Percentiles rank a stretch among this genome's conserved stretches.
phyloP scores from a whole-genome alignment of 768 basidiomycete genomes.

The Psilocybe sp. region DNA sequence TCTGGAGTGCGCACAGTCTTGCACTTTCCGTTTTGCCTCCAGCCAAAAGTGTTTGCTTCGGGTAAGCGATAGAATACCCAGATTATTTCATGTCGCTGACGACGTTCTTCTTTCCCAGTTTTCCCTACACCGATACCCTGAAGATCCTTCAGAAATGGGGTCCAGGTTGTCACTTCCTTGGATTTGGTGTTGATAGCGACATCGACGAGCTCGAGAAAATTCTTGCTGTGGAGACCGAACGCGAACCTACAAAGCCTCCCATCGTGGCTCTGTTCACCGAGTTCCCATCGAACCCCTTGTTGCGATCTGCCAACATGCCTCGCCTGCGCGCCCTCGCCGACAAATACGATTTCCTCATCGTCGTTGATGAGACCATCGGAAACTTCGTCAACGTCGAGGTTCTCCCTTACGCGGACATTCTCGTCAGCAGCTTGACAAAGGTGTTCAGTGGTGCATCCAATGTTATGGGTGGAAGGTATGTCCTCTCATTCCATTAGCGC shows the following conservation, averaged over 20 bases:
- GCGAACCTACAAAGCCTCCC: conserved; percentile 48
- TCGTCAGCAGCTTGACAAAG: conserved; percentile 90
- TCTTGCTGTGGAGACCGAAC: conserved; percentile 42
- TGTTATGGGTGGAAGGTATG: conserved; percentile 96
- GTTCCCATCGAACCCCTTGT: conserved; percentile 92
- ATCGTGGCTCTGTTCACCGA: conserved; percentile 86
- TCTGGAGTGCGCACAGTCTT: conserved; percentile 87
- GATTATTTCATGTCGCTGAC: neutral
- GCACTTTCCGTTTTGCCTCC: conserved; percentile 47
- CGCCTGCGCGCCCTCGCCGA: conserved; percentile 79
- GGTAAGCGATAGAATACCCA: conserved; percentile 48
- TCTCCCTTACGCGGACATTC: conserved; percentile 81
- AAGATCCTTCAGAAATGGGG: conserved; percentile 97
- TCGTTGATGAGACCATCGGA: conserved; percentile 93
- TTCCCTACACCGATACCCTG: conserved; percentile 93
- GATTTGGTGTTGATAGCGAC: conserved; percentile 72
- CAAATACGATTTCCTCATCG: conserved; percentile 81
- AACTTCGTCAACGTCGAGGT: conserved; percentile 94
- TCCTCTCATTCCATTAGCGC: conserved; percentile 4
- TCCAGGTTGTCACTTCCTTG: conserved; percentile 87
- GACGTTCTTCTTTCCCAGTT: conserved; percentile 44
- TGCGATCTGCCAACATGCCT: conserved; percentile 79
- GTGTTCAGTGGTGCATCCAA: conserved; percentile 93
- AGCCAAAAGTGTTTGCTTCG: conserved; percentile 91
- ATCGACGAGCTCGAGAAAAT: conserved; percentile 69